Evolutionary conservation across 129 eudicot species (phyloP).

Genomic region (Mikania micrantha): DNA sequence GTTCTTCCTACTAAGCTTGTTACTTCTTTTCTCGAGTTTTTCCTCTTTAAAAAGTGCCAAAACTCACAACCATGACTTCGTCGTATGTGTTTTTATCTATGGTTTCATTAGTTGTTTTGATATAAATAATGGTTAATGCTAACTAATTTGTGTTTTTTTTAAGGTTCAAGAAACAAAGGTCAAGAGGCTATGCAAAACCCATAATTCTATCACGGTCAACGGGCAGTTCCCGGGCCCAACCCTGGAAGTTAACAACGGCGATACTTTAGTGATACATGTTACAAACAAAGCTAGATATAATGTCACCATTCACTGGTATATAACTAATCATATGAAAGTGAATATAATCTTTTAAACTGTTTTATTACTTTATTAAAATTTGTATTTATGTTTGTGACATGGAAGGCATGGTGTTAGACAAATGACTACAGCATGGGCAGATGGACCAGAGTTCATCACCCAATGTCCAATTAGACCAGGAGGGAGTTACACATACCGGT

Average conservation of each 20-base stretch:
- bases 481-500: slow-evolving; percentile 77
- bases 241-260: slow-evolving; percentile 79
- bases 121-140: neutral
- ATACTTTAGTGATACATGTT: slow-evolving; percentile 68
- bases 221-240: slow-evolving; percentile 95
- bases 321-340: neutral
- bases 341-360: neutral
- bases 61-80: slow-evolving; percentile 66
- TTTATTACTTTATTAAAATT: neutral
- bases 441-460: slow-evolving; percentile 93
- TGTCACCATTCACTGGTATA: slow-evolving; percentile 92
- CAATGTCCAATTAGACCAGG: slow-evolving; percentile 98
- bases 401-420: slow-evolving; percentile 92
- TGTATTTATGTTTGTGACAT: neutral
- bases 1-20: slow-evolving; percentile 28
- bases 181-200: slow-evolving; percentile 89
- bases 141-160: slow-evolving; percentile 13
- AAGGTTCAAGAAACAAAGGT: slow-evolving; percentile 82
- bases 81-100: slow-evolving; percentile 38
- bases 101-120: neutral
- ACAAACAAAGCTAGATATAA: slow-evolving; percentile 78
- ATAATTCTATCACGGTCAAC: slow-evolving; percentile 70
- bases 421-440: slow-evolving; percentile 87
- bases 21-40: slow-evolving; percentile 41
- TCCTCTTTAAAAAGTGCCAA: slow-evolving; percentile 38